These are phyloP conservation scores for Sporisorium reilianum DNA, from an alignment of 1,284 basidiomycete species.

Conservation along the genomic window DNA sequence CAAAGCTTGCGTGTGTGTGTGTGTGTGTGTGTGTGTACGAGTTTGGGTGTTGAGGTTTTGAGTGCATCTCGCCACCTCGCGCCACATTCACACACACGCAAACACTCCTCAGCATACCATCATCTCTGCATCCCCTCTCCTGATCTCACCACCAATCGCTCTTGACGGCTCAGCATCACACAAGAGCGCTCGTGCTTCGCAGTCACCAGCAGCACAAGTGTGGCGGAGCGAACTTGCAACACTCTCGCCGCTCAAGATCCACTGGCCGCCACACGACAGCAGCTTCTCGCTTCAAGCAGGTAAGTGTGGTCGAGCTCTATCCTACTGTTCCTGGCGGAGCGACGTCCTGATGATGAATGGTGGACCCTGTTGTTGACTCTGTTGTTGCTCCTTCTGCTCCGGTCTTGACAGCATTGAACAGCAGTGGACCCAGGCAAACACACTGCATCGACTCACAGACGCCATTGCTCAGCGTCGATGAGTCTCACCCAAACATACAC, in stretches of 20 bases:
- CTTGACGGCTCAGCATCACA: neutral
- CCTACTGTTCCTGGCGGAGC: neutral
- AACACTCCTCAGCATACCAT: neutral
- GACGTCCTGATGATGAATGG: neutral
- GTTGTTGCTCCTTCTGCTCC: neutral
- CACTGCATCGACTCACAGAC: neutral
- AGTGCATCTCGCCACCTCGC: neutral
- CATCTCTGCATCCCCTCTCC: constrained; percentile 12
- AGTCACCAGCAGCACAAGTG: neutral
- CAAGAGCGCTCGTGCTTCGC: neutral
- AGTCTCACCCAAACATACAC: constrained; percentile 23
- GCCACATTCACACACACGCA: constrained; percentile 1
- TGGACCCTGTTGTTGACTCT: neutral
- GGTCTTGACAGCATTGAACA: neutral
- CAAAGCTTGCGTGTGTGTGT: constrained; percentile 5
- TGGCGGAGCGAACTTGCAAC: constrained; percentile 1
- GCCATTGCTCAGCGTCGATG: constrained; percentile 7
- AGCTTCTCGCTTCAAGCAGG: neutral
- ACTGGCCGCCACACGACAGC: neutral
- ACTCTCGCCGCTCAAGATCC: neutral
- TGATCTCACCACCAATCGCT: constrained; percentile 10
- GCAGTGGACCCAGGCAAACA: neutral
- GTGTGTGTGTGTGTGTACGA: neutral
- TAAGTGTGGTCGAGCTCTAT: neutral
- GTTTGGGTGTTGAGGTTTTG: constrained; percentile 4